A percentile compares a stretch with the other conserved stretches of the same genome.
phyloP scores from a whole-genome alignment of 805 yeast genomes.

The Candida saitoana region DNA sequence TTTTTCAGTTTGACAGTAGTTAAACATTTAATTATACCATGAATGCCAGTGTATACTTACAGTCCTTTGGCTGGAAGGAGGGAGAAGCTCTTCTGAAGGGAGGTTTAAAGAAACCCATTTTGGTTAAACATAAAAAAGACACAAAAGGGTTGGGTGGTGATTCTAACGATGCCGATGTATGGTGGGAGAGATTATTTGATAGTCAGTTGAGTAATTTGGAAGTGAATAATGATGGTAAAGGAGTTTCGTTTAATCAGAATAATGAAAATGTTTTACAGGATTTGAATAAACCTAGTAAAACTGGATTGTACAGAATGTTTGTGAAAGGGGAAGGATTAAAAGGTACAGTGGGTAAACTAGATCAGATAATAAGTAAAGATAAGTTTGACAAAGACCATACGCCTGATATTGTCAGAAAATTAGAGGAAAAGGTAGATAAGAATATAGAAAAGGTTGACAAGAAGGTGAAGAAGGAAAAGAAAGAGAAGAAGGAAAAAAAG shows the following conservation, averaged over 20 bases:
- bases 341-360: slow-evolving; percentile 61
- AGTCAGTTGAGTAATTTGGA: slow-evolving; percentile 82
- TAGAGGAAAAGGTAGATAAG: slow-evolving; percentile 15
- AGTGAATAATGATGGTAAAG: slow-evolving; percentile 33
- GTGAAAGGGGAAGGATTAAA: slow-evolving; percentile 80
- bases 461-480: slow-evolving; percentile 23
- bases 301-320: slow-evolving; percentile 82
- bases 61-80: slow-evolving; percentile 85
- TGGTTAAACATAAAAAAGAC: slow-evolving; percentile 88
- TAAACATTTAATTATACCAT: slow-evolving; percentile 29
- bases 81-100: slow-evolving; percentile 83
- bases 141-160: slow-evolving; percentile 86
- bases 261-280: slow-evolving; percentile 43
- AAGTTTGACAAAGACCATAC: slow-evolving; percentile 9
- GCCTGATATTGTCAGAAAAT: slow-evolving; percentile 9
- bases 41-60: slow-evolving; percentile 72
- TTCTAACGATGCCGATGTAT: slow-evolving; percentile 72
- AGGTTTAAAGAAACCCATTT: slow-evolving; percentile 76
- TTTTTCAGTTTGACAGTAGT: slow-evolving; percentile 1
- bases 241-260: slow-evolving; percentile 52
- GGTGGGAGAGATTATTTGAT: slow-evolving; percentile 98
- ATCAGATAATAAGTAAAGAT: slow-evolving; percentile 12
- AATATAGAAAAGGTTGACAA: slow-evolving; percentile 17
- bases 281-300: slow-evolving; percentile 43
- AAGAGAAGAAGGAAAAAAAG: slow-evolving; percentile 21